Conservation (phyloP, 2,329 filamentous ascomycete species). For the Paracamarosporium sp. region DNA sequence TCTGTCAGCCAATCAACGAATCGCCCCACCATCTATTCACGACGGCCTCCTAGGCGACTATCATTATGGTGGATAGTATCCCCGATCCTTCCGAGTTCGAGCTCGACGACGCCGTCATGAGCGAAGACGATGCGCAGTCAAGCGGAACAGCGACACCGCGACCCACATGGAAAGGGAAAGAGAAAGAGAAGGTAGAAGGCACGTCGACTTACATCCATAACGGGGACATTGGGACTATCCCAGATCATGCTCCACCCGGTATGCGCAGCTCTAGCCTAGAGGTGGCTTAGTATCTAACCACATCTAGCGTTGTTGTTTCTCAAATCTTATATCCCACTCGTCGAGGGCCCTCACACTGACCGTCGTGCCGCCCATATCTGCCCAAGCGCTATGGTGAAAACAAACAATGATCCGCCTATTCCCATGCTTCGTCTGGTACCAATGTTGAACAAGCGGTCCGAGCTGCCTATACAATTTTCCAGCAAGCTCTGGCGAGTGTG, state of each 20-base stretch:
- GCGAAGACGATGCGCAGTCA: too few species aligned
- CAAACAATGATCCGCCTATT: neutral
- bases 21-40: neutral
- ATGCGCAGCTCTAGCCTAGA: neutral
- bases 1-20: slow-evolving; percentile 9
- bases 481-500: neutral
- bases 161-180: neutral
- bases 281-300: neutral
- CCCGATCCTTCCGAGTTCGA: neutral
- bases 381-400: neutral
- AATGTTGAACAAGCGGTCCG: neutral
- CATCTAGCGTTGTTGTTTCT: slow-evolving; percentile 8
- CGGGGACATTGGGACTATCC: slow-evolving; percentile 2
- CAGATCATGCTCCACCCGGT: slow-evolving; percentile 7
- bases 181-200: neutral
- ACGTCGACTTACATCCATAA: slow-evolving; percentile 1
- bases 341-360: neutral
- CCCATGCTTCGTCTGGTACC: neutral
- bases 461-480: neutral
- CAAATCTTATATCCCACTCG: slow-evolving; percentile 4
- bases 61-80: neutral
- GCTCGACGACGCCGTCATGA: neutral
- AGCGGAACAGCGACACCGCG: neutral
- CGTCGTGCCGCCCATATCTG: neutral
- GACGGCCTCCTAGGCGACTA: slow-evolving; percentile 3